phyloP scores from a whole-genome alignment of 164 flowering plant species.

The Houttuynia cordata region DNA sequence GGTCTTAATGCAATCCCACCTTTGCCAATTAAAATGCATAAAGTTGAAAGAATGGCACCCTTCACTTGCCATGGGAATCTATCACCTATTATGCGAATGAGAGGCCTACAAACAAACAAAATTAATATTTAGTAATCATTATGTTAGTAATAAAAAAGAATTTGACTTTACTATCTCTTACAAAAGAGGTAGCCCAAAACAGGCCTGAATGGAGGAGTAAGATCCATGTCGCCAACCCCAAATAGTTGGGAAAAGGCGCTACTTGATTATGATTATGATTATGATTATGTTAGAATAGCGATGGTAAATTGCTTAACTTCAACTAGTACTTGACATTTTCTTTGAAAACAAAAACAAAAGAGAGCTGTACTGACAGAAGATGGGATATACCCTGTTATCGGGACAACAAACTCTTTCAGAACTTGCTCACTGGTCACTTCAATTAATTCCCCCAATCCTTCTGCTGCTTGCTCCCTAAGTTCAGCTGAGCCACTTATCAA shows the following conservation, averaged over 20 bases:
- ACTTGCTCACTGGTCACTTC: constrained; percentile 94
- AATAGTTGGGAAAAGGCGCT: no score
- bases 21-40: constrained; percentile 70
- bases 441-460: constrained; percentile 92
- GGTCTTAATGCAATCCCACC: constrained; percentile 93
- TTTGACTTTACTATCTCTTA: no score
- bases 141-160: no score
- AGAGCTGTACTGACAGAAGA: neutral
- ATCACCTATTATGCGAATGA: constrained; percentile 93
- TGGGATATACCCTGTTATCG: constrained; percentile 78
- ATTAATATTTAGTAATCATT: constrained; percentile 1
- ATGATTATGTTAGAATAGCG: no score
- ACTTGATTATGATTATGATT: no score
- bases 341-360: neutral
- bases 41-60: constrained; percentile 86
- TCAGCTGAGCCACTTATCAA: constrained; percentile 94
- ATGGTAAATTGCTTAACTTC: no score
- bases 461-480: constrained; percentile 90
- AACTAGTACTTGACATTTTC: no score
- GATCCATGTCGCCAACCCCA: no score
- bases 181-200: no score
- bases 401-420: constrained; percentile 81
- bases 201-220: no score
- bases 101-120: constrained; percentile 52
- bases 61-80: constrained; percentile 99